Percentiles rank a stretch among this genome's conserved stretches.
Evolutionary conservation across 2,329 filamentous ascomycete species (phyloP).

Genomic region (Ceratocystis variospora): DNA sequence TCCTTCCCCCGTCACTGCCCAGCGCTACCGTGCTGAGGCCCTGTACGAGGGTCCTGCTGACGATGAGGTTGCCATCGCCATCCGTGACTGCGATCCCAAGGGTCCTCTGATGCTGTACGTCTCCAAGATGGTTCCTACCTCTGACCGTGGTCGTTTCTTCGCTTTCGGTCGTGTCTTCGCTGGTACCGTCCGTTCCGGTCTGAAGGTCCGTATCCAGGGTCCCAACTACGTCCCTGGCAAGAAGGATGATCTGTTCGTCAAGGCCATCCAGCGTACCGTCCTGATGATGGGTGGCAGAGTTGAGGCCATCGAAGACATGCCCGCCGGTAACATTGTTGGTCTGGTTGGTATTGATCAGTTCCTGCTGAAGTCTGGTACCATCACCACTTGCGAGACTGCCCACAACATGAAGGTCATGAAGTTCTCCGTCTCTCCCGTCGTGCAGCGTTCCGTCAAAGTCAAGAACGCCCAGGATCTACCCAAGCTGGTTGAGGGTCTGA

Average conservation of each 20-base stretch:
- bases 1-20: constrained; percentile 86
- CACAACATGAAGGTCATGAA: constrained; percentile 99
- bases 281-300: constrained; percentile 99
- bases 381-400: constrained; percentile 90
- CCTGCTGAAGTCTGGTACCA: constrained; percentile 99
- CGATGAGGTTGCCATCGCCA: constrained; percentile 85
- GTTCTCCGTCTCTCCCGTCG: constrained; percentile 99
- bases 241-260: constrained; percentile 99
- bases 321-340: constrained; percentile 98
- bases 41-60: constrained; percentile 95
- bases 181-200: constrained; percentile 91
- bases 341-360: constrained; percentile 99
- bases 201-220: constrained; percentile 99
- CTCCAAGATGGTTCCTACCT: constrained; percentile 99
- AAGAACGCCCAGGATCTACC: constrained; percentile 99
- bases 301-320: constrained; percentile 97
- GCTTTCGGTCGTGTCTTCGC: constrained; percentile 99
- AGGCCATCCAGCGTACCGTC: constrained; percentile 98
- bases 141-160: constrained; percentile 99
- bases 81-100: constrained; percentile 97
- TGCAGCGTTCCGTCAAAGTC: constrained; percentile 96
- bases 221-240: constrained; percentile 96
- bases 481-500: constrained; percentile 99
- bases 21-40: constrained; percentile 96
- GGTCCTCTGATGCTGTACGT: constrained; percentile 99